phyloP scores from a whole-genome alignment of 352 stramenopile genomes.

The Pythium folliculosum region DNA sequence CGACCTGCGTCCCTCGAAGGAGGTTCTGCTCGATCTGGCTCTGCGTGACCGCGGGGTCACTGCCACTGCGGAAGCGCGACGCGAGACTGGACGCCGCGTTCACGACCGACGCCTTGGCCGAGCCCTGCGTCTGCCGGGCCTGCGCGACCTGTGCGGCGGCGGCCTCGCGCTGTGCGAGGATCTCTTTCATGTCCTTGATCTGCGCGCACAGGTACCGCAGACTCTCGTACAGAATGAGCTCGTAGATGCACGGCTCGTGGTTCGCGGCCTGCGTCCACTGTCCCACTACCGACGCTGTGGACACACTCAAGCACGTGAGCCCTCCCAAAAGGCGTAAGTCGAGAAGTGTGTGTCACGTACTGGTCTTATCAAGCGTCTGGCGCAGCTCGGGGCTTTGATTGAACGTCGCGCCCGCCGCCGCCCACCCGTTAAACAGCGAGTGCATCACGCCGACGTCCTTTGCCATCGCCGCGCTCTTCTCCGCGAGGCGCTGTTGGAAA shows the following conservation, averaged over 20 bases:
- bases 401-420: conserved; percentile 38
- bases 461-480: conserved; percentile 52
- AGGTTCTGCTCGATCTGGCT: conserved; percentile 42
- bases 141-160: conserved; percentile 24
- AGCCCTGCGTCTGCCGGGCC: conserved; percentile 8
- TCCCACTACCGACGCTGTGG: conserved; percentile 38
- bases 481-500: conserved; percentile 41
- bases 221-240: conserved; percentile 64
- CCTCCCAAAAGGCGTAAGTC: neutral
- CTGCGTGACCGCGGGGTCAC: conserved; percentile 19
- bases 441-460: conserved; percentile 58
- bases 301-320: neutral
- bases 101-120: conserved; percentile 28
- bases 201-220: conserved; percentile 68
- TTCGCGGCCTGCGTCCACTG: conserved; percentile 50
- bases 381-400: conserved; percentile 38
- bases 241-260: conserved; percentile 64
- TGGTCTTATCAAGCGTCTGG: conserved; percentile 45
- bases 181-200: conserved; percentile 59
- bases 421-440: conserved; percentile 61
- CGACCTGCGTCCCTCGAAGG: conserved; percentile 41
- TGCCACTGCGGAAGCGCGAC: conserved; percentile 42
- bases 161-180: conserved; percentile 49
- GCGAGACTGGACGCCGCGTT: conserved; percentile 45
- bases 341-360: conserved; percentile 27